Evolutionary conservation across 1,284 basidiomycete genomes (phyloP).

Genomic region (Tausonia pullulans): DNA sequence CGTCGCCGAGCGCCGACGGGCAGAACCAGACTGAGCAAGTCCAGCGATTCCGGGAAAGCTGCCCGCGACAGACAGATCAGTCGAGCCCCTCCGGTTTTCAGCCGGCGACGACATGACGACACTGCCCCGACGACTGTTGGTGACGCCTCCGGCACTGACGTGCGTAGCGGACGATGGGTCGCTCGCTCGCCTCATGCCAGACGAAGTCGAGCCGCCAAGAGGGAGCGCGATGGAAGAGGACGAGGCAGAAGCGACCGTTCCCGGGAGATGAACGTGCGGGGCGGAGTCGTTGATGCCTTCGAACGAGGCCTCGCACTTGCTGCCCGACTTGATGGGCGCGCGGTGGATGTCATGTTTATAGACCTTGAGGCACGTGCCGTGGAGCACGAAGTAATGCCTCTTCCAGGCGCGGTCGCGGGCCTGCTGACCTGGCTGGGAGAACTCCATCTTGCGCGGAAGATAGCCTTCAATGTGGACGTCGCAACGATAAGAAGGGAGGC

Average conservation of each 20-base stretch:
- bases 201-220: too few species aligned
- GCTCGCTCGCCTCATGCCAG: neutral
- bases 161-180: neutral
- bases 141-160: too few species aligned
- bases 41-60: too few species aligned
- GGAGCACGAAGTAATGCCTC: constrained; percentile 74
- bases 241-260: constrained; percentile 20
- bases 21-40: too few species aligned
- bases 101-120: too few species aligned
- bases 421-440: constrained; percentile 69
- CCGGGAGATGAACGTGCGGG: constrained; percentile 36
- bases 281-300: constrained; percentile 29
- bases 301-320: constrained; percentile 27
- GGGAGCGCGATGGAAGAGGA: neutral
- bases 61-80: too few species aligned
- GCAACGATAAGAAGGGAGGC: constrained; percentile 73
- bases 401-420: constrained; percentile 87
- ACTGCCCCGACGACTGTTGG: too few species aligned
- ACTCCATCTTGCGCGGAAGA: constrained; percentile 92
- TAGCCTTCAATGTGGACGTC: constrained; percentile 69
- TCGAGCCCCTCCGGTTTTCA: too few species aligned
- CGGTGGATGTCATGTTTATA: constrained; percentile 53
- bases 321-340: constrained; percentile 31
- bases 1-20: too few species aligned
- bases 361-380: constrained; percentile 78